Percentiles rank a stretch among this genome's conserved stretches.
Conservation (phyloP, 1,284 basidiomycete species). For the Vanrija sp. region DNA sequence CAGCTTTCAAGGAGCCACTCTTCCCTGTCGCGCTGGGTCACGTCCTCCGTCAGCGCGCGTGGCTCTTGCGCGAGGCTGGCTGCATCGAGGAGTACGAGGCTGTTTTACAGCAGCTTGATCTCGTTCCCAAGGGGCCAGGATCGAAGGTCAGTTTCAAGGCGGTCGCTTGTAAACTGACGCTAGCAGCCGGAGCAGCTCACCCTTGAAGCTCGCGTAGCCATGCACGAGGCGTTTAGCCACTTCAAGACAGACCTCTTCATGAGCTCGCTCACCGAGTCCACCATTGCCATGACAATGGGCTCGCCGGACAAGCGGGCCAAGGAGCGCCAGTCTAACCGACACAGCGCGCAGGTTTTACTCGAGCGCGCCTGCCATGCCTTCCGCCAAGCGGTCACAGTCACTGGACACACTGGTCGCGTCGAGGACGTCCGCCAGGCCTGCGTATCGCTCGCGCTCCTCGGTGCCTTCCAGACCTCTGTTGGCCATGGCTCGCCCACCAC, state of each 20-base stretch:
- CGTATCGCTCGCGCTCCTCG: slow-evolving; percentile 64
- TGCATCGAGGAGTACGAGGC: slow-evolving; percentile 55
- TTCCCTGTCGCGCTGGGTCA: slow-evolving; percentile 63
- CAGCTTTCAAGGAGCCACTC: slow-evolving; percentile 59
- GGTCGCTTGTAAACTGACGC: neutral
- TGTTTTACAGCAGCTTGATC: slow-evolving; percentile 55
- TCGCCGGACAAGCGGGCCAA: slow-evolving; percentile 55
- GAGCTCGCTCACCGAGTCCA: slow-evolving; percentile 78
- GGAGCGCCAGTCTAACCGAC: slow-evolving; percentile 50
- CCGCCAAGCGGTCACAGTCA: slow-evolving; percentile 61
- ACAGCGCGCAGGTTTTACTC: slow-evolving; percentile 62
- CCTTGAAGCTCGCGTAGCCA: slow-evolving; percentile 65
- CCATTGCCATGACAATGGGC: slow-evolving; percentile 78
- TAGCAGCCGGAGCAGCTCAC: slow-evolving; percentile 65
- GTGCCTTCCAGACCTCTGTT: slow-evolving; percentile 71
- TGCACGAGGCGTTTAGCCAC: slow-evolving; percentile 68
- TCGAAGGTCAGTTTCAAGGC: slow-evolving; percentile 20
- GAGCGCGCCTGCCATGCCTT: slow-evolving; percentile 66
- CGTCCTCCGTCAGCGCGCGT: slow-evolving; percentile 71
- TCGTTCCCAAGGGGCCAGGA: slow-evolving; percentile 25
- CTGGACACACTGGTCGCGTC: slow-evolving; percentile 60
- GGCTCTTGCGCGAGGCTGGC: slow-evolving; percentile 62
- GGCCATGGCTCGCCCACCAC: slow-evolving; percentile 57
- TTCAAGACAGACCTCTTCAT: slow-evolving; percentile 81
- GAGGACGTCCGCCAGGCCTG: slow-evolving; percentile 68